A percentile compares a stretch with the other conserved stretches of the same genome.
These are phyloP conservation scores for Sporisorium sorghi DNA, from an alignment of 1,284 basidiomycete genomes.

Conservation along the genomic window DNA sequence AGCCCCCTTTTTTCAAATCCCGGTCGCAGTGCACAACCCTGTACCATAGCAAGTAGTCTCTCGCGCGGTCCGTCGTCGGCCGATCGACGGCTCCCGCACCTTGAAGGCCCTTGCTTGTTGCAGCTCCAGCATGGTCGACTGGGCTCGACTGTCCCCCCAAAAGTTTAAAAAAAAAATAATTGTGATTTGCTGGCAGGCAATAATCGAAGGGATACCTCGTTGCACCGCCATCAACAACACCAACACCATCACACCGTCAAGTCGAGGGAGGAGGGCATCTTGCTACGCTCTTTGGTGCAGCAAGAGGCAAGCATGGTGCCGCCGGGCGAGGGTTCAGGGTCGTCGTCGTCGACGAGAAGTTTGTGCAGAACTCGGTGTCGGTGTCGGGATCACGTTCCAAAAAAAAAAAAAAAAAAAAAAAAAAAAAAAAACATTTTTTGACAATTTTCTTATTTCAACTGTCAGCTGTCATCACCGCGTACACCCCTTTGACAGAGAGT, in stretches of 20 bases:
- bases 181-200: too few species aligned
- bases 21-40: neutral
- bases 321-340: neutral
- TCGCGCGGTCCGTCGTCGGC: constrained; percentile 12
- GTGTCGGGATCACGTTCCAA: neutral
- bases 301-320: neutral
- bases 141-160: too few species aligned
- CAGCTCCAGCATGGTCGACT: too few species aligned
- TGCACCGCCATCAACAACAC: neutral
- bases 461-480: neutral
- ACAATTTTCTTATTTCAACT: too few species aligned
- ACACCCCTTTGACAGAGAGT: too few species aligned
- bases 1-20: constrained; percentile 8
- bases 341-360: neutral
- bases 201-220: too few species aligned
- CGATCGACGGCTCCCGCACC: too few species aligned
- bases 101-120: too few species aligned
- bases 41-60: constrained; percentile 1
- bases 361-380: neutral
- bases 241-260: too few species aligned
- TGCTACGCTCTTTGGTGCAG: neutral
- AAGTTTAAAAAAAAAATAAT: too few species aligned
- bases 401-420: too few species aligned
- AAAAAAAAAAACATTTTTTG: too few species aligned
- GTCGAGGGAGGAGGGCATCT: neutral